Evolutionary conservation across 768 basidiomycete genomes (phyloP).

Genomic region (Coprinellus micaceus): DNA sequence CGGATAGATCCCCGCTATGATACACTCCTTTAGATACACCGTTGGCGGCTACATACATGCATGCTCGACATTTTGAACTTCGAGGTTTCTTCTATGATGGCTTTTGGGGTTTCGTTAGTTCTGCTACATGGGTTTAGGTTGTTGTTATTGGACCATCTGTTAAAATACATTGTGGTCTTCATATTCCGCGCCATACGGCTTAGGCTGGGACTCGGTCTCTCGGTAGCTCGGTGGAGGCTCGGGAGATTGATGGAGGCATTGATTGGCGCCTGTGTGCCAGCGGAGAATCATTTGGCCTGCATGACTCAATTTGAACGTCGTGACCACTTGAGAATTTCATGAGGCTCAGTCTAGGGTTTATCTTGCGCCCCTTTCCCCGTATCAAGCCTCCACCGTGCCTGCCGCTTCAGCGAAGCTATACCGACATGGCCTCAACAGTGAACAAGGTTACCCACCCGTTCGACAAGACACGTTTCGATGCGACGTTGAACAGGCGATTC

Average conservation of each 20-base stretch:
- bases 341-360: slow-evolving; percentile 23
- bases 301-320: slow-evolving; percentile 15
- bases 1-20: no score
- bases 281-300: not conserved
- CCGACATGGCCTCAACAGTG: slow-evolving; percentile 38
- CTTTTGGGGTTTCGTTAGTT: no score
- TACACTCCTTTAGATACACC: no score
- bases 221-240: no score
- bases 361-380: slow-evolving; percentile 19
- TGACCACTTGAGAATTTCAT: slow-evolving; percentile 24
- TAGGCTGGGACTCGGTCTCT: no score
- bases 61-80: no score
- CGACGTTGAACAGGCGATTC: slow-evolving; percentile 83
- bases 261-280: not conserved
- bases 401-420: slow-evolving; percentile 25
- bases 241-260: slow-evolving; percentile 4
- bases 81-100: no score
- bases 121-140: no score
- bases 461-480: slow-evolving; percentile 82
- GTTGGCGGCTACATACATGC: no score
- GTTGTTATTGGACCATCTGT: no score
- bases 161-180: no score
- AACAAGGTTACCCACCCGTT: slow-evolving; percentile 87
- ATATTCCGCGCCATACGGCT: not conserved
- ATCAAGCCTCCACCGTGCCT: slow-evolving; percentile 29